Percentiles rank a stretch among this genome's conserved stretches.
Evolutionary conservation across 345 rosid species (phyloP).

Genomic region (Ceriops decandra): DNA sequence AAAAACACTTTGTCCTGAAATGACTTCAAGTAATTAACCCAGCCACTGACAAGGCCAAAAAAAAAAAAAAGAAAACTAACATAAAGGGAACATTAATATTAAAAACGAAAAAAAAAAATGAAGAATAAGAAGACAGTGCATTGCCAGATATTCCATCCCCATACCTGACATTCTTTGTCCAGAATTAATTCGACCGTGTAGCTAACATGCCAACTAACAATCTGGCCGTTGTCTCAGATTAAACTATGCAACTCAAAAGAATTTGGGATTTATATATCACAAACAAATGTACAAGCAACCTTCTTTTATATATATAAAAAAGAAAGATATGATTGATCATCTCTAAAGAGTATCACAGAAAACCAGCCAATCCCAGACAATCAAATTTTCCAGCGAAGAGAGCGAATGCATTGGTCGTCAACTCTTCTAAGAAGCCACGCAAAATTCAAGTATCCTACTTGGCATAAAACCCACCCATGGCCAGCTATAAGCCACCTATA

Average conservation of each 20-base stretch:
- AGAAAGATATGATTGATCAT: no score
- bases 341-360: neutral
- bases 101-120: neutral
- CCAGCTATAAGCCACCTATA: no score
- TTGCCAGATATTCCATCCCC: neutral
- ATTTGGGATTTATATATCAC: no score
- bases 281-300: no score
- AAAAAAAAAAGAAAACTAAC: no score
- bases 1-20: constrained; percentile 62
- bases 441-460: no score
- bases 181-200: neutral
- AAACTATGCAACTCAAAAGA: no score
- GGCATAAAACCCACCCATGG: no score
- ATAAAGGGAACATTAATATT: neutral
- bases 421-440: no score
- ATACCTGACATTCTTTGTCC: neutral
- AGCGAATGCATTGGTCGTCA: no score
- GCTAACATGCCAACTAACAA: neutral
- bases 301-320: no score
- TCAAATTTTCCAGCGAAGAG: neutral
- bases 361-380: neutral
- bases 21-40: constrained; percentile 25
- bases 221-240: no score
- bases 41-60: neutral
- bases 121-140: neutral